Percentiles rank a stretch among this genome's conserved stretches.
phyloP scores from a whole-genome alignment of 257 asterid genomes.

The Fraxinus americana region DNA sequence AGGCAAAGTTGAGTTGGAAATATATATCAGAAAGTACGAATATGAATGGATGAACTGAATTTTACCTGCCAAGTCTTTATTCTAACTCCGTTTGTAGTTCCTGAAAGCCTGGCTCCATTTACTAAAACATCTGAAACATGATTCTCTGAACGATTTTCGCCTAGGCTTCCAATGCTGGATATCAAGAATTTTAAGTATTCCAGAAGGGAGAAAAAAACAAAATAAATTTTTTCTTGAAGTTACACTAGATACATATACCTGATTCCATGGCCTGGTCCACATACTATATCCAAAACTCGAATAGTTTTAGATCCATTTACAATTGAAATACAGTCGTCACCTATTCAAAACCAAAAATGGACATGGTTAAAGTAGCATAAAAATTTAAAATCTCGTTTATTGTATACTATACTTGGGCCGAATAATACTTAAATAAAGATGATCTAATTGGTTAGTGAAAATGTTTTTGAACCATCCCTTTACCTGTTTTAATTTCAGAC shows the following conservation, averaged over 20 bases:
- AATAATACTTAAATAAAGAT: too few species aligned
- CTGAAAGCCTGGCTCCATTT: conserved; percentile 52
- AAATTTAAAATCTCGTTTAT: too few species aligned
- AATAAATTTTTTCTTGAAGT: too few species aligned
- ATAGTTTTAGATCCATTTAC: conserved; percentile 28
- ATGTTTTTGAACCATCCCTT: too few species aligned
- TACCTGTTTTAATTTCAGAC: conserved; percentile 53
- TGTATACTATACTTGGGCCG: too few species aligned
- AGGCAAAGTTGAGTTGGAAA: too few species aligned
- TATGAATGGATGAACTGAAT: background rate
- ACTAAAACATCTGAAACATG: conserved; percentile 66
- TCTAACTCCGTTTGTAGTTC: conserved; percentile 88
- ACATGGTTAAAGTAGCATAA: too few species aligned
- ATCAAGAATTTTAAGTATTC: background rate
- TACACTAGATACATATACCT: conserved; percentile 41
- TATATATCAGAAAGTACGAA: background rate
- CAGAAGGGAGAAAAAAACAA: background rate
- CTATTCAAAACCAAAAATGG: background rate
- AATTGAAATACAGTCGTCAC: background rate
- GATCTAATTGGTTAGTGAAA: background rate
- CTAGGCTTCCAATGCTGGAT: conserved; percentile 92
- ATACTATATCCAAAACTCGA: conserved; percentile 50
- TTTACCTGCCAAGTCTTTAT: conserved; percentile 95
- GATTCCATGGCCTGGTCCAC: conserved; percentile 99
- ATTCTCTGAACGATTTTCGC: conserved; percentile 61